phyloP scores from a whole-genome alignment of 805 yeast genomes.

The Maudiozyma pseudohumilis region DNA sequence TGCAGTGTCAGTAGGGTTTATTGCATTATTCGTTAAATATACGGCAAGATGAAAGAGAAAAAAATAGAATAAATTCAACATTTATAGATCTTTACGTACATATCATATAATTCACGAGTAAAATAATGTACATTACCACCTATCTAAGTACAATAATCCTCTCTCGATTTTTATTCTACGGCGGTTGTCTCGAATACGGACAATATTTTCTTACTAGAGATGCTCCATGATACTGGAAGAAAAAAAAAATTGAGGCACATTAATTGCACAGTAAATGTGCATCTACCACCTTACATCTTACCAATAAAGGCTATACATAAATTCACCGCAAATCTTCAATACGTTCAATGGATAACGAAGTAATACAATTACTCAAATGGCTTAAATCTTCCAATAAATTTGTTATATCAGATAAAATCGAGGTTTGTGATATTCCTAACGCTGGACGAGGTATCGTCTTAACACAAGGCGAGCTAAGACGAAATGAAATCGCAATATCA shows the following conservation, averaged over 20 bases:
- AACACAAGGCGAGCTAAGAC: constrained; percentile 31
- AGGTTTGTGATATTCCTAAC: constrained; percentile 33
- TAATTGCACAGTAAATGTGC: too few relatives aligned
- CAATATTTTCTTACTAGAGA: too few relatives aligned
- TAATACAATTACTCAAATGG: constrained; percentile 27
- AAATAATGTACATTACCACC: too few relatives aligned
- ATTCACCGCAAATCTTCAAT: background rate
- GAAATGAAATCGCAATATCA: constrained; percentile 39
- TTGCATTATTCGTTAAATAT: constrained; percentile 5
- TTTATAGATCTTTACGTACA: too few relatives aligned
- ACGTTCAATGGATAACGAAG: background rate
- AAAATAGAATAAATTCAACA: background rate
- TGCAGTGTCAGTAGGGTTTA: constrained; percentile 8
- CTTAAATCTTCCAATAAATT: constrained; percentile 21
- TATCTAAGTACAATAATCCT: too few relatives aligned
- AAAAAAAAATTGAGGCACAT: too few relatives aligned
- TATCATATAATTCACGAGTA: too few relatives aligned
- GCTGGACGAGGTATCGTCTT: constrained; percentile 57
- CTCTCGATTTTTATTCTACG: too few relatives aligned
- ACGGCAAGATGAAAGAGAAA: constrained; percentile 1
- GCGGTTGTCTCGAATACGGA: too few relatives aligned
- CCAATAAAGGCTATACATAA: too few relatives aligned
- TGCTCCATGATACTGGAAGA: too few relatives aligned
- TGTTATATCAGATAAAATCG: constrained; percentile 33
- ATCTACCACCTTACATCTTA: too few relatives aligned